Evolutionary conservation across 106 monocot genomes (phyloP).

Genomic region (Platanthera guangdongensis): DNA sequence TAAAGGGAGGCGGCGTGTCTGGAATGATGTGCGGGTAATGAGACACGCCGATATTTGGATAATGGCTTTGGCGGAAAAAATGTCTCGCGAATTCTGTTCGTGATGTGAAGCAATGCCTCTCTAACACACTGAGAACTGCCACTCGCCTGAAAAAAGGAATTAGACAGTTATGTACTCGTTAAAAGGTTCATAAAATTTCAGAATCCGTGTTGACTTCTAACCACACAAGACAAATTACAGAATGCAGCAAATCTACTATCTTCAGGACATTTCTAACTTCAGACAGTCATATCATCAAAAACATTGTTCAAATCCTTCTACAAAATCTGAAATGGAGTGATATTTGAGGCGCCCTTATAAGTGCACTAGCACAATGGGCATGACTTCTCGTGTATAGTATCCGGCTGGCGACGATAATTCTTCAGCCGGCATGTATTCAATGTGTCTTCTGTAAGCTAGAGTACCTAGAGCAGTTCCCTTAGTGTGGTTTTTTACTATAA

Average conservation of each 20-base stretch:
- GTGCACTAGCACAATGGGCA: neutral
- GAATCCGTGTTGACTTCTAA: no score
- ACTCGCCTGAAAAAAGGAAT: slow-evolving; percentile 36
- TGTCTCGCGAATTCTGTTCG: slow-evolving; percentile 65
- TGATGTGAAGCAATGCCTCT: slow-evolving; percentile 68
- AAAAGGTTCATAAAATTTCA: neutral
- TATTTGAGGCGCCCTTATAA: neutral
- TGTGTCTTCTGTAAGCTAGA: neutral
- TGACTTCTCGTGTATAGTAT: neutral
- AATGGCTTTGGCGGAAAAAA: slow-evolving; percentile 33
- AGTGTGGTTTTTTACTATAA: neutral
- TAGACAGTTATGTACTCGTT: neutral
- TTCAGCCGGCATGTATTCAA: no score
- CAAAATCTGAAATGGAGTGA: neutral
- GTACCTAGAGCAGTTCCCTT: no score
- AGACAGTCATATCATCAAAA: neutral
- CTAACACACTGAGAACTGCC: slow-evolving; percentile 65
- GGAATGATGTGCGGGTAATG: slow-evolving; percentile 13
- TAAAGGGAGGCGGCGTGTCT: slow-evolving; percentile 17
- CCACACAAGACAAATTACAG: no score
- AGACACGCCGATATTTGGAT: slow-evolving; percentile 20
- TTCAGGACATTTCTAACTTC: no score
- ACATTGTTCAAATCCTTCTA: neutral
- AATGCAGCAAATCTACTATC: no score
- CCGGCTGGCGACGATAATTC: neutral